Evolutionary conservation across 148 eudicot species (phyloP), one percentile per base, ranked within the genome.

Genomic region (Rhododendron williamsianum): DNA sequence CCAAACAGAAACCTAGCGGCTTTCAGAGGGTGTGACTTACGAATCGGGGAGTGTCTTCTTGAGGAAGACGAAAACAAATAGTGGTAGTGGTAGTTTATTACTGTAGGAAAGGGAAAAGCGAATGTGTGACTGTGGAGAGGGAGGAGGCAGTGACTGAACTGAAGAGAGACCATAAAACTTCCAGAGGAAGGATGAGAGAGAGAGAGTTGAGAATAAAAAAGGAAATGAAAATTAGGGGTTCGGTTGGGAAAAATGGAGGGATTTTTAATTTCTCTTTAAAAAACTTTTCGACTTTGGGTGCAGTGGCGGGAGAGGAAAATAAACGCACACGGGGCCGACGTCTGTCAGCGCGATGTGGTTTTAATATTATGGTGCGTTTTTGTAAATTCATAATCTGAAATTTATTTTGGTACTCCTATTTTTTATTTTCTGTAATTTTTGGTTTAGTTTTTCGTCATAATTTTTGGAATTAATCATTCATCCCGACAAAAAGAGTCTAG

Each of bases 111-210:
- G 45, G 38, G 25, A 16, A 73, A 43, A 15, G 56, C 10, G 19
- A 25, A 25, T 48, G 23, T 2, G 12, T 49, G 63, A 18, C n/a
- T 21, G 60, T 82, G 46, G 35, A 5, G 27, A 27, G 27, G 27
- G 27, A 25, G 52, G 21, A 43, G 23, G 30, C 8, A 41, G 45
- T 41, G 45, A 41, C 6, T 41, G 45, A 41, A 41, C 6, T 41
- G 45, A 41, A 41, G 45, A 4, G 45, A 41, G 7, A 41, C 45
- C 45, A 41, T 36, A n/a, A 84, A 86, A 80, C 91, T 87, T 89
- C 81, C 84, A 27, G 84, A 52, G 82, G 84, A 90, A 88, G 90
- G 51, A 82, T 43, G 81, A 65, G 7, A 23, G 27, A 23, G 60
- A 6, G 27, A 51, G 43, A 41, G 41, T 4, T 38, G 43, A 41